Base-by-base conservation (phyloP, 2,329 filamentous ascomycete genomes). In the Ceratocystis lukuohia region DNA sequence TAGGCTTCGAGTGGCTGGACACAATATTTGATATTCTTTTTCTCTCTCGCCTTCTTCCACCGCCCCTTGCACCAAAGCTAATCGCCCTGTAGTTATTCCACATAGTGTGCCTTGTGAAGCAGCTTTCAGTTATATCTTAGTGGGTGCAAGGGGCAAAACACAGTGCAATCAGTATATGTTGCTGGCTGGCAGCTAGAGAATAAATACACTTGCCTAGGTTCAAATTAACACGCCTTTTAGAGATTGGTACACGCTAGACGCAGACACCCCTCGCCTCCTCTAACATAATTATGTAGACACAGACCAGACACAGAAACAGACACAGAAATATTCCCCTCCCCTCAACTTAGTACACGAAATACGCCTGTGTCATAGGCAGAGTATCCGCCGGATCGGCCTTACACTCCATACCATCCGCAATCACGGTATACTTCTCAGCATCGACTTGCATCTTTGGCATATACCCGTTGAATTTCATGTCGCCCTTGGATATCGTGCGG, bases 401-500 rank as follows among this genome's bases (percentile, higher is more conserved):
- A 73, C 88, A 92, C 45, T 86, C 78, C 74, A 83, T 76, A 0
- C 89, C 91, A 76, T 96, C 91, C 1, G 92, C 92, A 77, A 93
- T 86, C 30, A 96, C 92, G 17, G 80, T 83, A 77, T 96, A 97
- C 72, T 83, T 86, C 80, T 97, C 93, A 4, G 93, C 89, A 75
- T 97, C 92, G 68, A 97, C 92, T 71, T 80, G 85, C 89, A 97
- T 96, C 77, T 81, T 84, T 15, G 93, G 93, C 84, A 85, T 91
- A 65, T 77, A 76, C 72, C 91, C 85, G 75, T 96, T 96, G 75
- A 85, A 92, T 73, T 90, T 91, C 91, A 96, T 96, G 75, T 96
- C 89, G 71, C 77, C 80, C 81, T 96, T 96, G 56, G 86, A 80
- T 57, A 96, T 82, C 41, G 75, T 82, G 68, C 92, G 81, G 75